Evolutionary conservation across 2,329 filamentous ascomycete species (phyloP).

Genomic region (Cladorrhinum sp.): DNA sequence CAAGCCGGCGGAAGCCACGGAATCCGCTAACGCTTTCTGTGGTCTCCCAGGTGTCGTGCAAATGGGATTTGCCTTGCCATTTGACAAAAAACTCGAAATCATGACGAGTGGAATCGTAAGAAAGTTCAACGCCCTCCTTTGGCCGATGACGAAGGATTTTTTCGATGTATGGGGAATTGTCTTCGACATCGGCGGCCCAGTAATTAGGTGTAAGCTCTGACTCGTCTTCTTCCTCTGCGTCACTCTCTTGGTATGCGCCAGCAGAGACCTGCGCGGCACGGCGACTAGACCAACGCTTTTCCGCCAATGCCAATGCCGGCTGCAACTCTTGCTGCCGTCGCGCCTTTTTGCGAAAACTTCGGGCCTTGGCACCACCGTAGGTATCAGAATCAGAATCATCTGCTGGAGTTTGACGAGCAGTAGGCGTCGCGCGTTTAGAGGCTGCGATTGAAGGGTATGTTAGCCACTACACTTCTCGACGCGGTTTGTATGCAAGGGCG

Average conservation of each 20-base stretch:
- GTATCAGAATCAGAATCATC: conserved; percentile 31
- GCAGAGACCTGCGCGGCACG: conserved; percentile 30
- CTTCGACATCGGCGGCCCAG: conserved; percentile 67
- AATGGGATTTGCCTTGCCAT: conserved; percentile 93
- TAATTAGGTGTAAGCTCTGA: conserved; percentile 67
- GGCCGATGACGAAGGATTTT: conserved; percentile 83
- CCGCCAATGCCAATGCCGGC: conserved; percentile 24
- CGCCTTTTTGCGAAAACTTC: conserved; percentile 30
- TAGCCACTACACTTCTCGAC: neutral
- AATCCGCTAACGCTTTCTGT: conserved; percentile 70
- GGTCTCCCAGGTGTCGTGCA: conserved; percentile 94
- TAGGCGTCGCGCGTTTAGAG: conserved; percentile 30
- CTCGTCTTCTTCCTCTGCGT: conserved; percentile 59
- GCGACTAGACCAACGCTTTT: conserved; percentile 32
- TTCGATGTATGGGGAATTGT: conserved; percentile 83
- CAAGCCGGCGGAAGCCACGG: conserved; percentile 81
- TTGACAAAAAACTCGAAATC: conserved; percentile 94
- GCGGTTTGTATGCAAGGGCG: neutral
- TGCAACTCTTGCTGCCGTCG: conserved; percentile 31
- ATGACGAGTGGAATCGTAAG: conserved; percentile 58
- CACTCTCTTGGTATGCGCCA: conserved; percentile 60
- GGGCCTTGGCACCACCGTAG: conserved; percentile 30
- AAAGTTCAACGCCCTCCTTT: conserved; percentile 62
- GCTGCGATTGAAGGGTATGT: conserved; percentile 18
- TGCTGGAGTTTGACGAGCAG: conserved; percentile 28